A percentile compares a stretch with the other conserved stretches of the same genome.
phyloP scores from a whole-genome alignment of 306 rosid species.

The Quercus alba region DNA sequence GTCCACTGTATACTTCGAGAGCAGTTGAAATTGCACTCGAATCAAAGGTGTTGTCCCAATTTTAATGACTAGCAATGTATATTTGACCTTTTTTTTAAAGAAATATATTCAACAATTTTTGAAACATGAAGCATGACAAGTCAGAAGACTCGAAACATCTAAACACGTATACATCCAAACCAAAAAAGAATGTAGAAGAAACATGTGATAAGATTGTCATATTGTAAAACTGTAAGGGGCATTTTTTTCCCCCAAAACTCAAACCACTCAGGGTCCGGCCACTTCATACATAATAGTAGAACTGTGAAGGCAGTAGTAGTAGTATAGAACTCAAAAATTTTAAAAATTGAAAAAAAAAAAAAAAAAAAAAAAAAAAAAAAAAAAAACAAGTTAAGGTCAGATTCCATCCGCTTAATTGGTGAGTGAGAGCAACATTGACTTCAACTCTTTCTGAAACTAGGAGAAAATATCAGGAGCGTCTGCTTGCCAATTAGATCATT shows the following conservation, averaged over 20 bases:
- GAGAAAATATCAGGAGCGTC: constrained; percentile 26
- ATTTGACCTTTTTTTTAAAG: too few relatives aligned
- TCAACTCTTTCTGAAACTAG: constrained; percentile 2
- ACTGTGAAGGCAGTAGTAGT: constrained; percentile 7
- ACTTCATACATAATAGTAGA: background rate
- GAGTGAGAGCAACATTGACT: constrained; percentile 12
- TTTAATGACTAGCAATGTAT: too few relatives aligned
- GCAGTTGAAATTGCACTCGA: too few relatives aligned
- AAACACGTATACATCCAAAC: background rate
- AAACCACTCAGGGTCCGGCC: background rate
- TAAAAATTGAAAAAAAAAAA: background rate
- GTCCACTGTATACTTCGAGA: too few relatives aligned
- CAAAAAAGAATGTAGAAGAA: background rate
- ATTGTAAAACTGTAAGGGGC: background rate
- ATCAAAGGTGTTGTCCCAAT: too few relatives aligned
- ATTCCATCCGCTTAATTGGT: constrained; percentile 21
- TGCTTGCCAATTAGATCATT: constrained; percentile 28
- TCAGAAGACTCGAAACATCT: background rate
- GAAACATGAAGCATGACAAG: background rate
- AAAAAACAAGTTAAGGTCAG: background rate
- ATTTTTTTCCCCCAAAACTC: background rate
- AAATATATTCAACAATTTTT: background rate
- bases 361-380: background rate
- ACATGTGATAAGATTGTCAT: background rate
- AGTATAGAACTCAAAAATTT: background rate